These are phyloP conservation scores for Petunia secreta DNA, from an alignment of 257 asterid genomes.

Conservation along the genomic window DNA sequence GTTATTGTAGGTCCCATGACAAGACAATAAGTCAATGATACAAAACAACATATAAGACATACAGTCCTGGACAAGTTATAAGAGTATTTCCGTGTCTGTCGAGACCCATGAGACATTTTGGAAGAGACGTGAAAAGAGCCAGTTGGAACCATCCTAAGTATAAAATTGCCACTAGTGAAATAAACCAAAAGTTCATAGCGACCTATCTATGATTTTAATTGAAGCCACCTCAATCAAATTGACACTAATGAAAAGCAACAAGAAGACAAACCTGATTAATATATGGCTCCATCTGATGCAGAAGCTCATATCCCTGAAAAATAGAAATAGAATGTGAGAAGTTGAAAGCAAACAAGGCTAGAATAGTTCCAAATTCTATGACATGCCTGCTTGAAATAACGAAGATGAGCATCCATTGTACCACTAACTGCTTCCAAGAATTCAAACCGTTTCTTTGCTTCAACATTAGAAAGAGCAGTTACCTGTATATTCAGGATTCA, in stretches of 20 bases:
- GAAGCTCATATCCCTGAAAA: slow-evolving; percentile 89
- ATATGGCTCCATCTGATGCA: slow-evolving; percentile 99
- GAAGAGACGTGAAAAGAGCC: slow-evolving; percentile 1
- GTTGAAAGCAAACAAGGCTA: slow-evolving; percentile 25
- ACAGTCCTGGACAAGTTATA: not conserved
- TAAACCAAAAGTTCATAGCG: not conserved
- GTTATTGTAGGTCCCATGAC: not conserved
- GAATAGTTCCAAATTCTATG: slow-evolving; percentile 21
- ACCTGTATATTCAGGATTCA: slow-evolving; percentile 56
- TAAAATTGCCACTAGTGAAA: not conserved
- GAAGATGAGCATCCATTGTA: slow-evolving; percentile 99
- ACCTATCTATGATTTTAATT: slow-evolving; percentile 8
- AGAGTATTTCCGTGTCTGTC: not conserved
- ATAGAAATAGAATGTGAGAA: slow-evolving; percentile 33
- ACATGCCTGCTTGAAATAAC: slow-evolving; percentile 92
- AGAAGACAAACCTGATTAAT: slow-evolving; percentile 79
- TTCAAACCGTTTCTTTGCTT: slow-evolving; percentile 97
- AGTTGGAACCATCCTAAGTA: slow-evolving; percentile 17
- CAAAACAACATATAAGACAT: not conserved
- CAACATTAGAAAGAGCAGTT: slow-evolving; percentile 86
- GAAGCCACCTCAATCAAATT: slow-evolving; percentile 23
- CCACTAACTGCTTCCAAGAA: slow-evolving; percentile 98
- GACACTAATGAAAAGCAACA: slow-evolving; percentile 29
- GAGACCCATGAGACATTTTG: not conserved
- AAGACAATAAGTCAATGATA: not conserved